Evolutionary conservation across 176 grass and related monocot genomes (phyloP).

Genomic region (Panicum miliaceum): DNA sequence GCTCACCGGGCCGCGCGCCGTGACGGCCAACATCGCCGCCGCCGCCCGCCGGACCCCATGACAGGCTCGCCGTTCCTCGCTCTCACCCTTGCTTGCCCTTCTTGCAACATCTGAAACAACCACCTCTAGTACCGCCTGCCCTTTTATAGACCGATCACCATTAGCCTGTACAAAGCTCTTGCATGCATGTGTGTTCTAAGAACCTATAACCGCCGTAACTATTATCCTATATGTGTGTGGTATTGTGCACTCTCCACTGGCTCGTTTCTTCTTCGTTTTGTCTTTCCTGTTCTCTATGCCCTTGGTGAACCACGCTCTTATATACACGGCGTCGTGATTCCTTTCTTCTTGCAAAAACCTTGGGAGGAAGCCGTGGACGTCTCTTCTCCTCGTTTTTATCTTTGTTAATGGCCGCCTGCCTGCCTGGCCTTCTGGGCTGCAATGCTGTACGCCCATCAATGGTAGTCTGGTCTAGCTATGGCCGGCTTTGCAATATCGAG

Average conservation of each 20-base stretch:
- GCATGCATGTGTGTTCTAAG: constrained; percentile 13
- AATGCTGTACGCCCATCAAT: too few species aligned
- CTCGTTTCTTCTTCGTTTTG: not conserved
- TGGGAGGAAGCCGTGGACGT: constrained; percentile 1
- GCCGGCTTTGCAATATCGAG: not conserved
- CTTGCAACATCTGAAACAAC: not conserved
- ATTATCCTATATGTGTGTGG: not conserved
- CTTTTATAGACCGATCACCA: constrained; percentile 1
- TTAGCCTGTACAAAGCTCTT: constrained; percentile 17
- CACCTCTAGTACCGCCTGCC: not conserved
- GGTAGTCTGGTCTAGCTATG: too few species aligned
- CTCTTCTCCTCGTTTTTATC: not conserved
- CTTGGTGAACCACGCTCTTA: not conserved
- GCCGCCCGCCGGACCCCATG: not conserved
- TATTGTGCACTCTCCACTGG: not conserved
- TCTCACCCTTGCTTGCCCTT: not conserved
- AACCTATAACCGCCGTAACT: not conserved
- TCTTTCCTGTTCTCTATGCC: not conserved
- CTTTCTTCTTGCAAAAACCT: not conserved
- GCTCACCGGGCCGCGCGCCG: not conserved
- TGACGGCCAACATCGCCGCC: not conserved
- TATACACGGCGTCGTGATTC: not conserved
- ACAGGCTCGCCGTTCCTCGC: constrained; percentile 33
- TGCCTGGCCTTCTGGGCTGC: not conserved
- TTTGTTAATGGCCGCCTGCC: not conserved